These are phyloP conservation scores for Cyamopsis tetragonoloba DNA, from an alignment of 306 rosid genomes.

Conservation along the genomic window DNA sequence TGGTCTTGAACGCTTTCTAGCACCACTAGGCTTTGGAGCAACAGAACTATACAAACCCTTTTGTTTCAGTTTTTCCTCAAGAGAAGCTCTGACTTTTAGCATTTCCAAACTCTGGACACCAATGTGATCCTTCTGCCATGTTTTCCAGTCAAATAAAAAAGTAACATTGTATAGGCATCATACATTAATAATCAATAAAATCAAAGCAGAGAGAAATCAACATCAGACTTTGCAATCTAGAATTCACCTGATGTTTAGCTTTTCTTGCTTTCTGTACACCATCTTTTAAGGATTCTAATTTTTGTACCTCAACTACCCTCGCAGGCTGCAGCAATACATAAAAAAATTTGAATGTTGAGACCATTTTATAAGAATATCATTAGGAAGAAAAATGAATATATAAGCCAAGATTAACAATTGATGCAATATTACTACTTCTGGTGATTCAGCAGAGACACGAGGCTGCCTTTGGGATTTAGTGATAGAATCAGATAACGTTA, in stretches of 20 bases:
- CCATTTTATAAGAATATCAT: conserved; percentile 10
- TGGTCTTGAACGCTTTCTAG: conserved; percentile 47
- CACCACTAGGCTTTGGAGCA: conserved; percentile 46
- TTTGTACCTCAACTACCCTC: conserved; percentile 25
- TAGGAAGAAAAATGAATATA: background rate
- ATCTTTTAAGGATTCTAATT: conserved; percentile 41
- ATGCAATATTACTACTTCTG: conserved; percentile 32
- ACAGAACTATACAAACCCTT: conserved; percentile 52
- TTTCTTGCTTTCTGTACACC: conserved; percentile 39
- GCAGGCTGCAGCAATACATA: conserved; percentile 28
- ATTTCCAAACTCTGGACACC: conserved; percentile 70
- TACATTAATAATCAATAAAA: background rate
- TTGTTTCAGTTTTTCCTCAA: conserved; percentile 71
- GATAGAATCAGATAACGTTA: conserved; percentile 1
- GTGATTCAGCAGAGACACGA: conserved; percentile 18
- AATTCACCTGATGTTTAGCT: conserved; percentile 52
- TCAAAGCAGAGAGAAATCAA: background rate
- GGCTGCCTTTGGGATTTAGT: conserved; percentile 12
- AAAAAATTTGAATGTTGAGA: background rate
- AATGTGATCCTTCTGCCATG: conserved; percentile 55
- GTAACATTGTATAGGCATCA: background rate
- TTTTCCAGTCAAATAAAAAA: conserved; percentile 26
- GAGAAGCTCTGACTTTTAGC: conserved; percentile 79
- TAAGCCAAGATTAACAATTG: conserved; percentile 15
- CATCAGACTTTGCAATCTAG: background rate